phyloP scores from a whole-genome alignment of 495 filamentous ascomycete species.

The Coniosporium apollinis region DNA sequence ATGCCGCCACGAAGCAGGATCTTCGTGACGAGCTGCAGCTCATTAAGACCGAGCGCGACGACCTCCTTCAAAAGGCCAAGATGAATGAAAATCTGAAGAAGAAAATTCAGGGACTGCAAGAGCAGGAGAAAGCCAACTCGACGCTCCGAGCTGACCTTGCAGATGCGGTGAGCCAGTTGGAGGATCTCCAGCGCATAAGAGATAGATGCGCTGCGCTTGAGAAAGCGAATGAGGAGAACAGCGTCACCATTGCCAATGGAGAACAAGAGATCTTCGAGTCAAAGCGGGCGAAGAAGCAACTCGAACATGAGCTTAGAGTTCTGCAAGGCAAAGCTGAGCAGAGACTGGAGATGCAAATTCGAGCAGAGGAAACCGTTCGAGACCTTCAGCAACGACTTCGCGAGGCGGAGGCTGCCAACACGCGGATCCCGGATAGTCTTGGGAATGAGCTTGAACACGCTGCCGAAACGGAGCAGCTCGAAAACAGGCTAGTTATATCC shows the following conservation, averaged over 20 bases:
- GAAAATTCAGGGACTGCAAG: slow-evolving; percentile 47
- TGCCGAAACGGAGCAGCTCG: slow-evolving; percentile 2
- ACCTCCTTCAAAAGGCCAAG: slow-evolving; percentile 67
- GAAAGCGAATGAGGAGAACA: slow-evolving; percentile 42
- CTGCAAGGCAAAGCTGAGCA: slow-evolving; percentile 35
- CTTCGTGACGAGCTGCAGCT: slow-evolving; percentile 39
- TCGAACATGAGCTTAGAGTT: slow-evolving; percentile 42
- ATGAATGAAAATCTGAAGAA: slow-evolving; percentile 53
- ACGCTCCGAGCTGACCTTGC: slow-evolving; percentile 28
- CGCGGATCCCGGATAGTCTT: slow-evolving; percentile 4
- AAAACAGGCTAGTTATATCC: too few species aligned
- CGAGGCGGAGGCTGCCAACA: slow-evolving; percentile 26
- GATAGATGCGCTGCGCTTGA: slow-evolving; percentile 27
- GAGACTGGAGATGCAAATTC: slow-evolving; percentile 36
- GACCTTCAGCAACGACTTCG: slow-evolving; percentile 37
- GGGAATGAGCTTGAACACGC: slow-evolving; percentile 7
- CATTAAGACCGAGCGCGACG: slow-evolving; percentile 53
- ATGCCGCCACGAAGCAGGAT: slow-evolving; percentile 21
- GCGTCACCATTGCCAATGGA: slow-evolving; percentile 37
- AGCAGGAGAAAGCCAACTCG: slow-evolving; percentile 24
- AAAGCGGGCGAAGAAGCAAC: slow-evolving; percentile 35
- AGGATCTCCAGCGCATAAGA: slow-evolving; percentile 53
- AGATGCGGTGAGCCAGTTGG: slow-evolving; percentile 50
- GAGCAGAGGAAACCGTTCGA: slow-evolving; percentile 36
- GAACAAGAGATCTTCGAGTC: slow-evolving; percentile 46